phyloP scores from a whole-genome alignment of 2,329 filamentous ascomycete genomes.

The Venturia pyrina region DNA sequence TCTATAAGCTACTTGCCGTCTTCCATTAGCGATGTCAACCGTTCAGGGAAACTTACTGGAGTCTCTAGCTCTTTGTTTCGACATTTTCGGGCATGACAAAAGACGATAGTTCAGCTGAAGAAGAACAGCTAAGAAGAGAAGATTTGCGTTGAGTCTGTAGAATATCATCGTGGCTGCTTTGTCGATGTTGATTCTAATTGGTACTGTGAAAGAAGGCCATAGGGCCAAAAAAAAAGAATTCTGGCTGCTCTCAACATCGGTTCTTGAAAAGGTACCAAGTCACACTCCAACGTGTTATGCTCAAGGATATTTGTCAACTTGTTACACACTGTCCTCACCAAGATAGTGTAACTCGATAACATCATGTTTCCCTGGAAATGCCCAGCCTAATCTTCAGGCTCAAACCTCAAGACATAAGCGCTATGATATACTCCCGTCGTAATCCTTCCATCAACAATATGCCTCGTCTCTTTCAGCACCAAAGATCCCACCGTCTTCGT shows the following conservation, averaged over 20 bases:
- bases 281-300: not conserved
- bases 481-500: not conserved
- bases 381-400: not conserved
- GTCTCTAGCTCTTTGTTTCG: no score
- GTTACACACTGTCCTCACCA: not conserved
- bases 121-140: no score
- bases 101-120: no score
- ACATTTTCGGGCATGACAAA: no score
- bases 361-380: not conserved
- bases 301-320: not conserved
- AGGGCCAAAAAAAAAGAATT: not conserved
- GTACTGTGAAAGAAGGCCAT: not conserved
- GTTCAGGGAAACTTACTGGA: no score
- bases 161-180: not conserved
- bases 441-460: not conserved
- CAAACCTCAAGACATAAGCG: not conserved
- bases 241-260: not conserved
- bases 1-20: no score
- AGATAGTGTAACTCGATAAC: not conserved
- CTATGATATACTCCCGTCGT: slow-evolving; percentile 3
- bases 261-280: not conserved
- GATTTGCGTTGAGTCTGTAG: not conserved
- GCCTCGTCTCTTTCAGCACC: not conserved
- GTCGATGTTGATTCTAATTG: not conserved
- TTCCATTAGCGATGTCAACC: no score